Conservation (phyloP, 2,329 filamentous ascomycete genomes). For the Arthrobotrys sinensis region DNA sequence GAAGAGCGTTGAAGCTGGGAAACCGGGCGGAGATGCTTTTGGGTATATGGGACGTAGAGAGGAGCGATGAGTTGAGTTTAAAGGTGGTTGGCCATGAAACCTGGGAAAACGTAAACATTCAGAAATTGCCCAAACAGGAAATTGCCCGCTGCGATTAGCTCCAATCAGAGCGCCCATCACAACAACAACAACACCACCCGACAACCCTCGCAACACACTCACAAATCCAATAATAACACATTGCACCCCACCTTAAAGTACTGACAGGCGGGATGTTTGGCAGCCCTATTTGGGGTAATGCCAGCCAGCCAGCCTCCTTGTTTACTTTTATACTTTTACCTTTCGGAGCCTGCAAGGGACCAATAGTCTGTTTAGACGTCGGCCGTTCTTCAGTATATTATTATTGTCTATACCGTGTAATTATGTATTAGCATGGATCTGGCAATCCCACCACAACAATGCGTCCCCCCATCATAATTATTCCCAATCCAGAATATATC, state of each 20-base stretch:
- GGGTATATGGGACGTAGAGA: slow-evolving; percentile 32
- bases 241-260: background rate
- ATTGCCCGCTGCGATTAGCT: slow-evolving; percentile 33
- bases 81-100: slow-evolving; percentile 61
- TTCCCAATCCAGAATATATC: background rate
- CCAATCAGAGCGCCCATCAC: slow-evolving; percentile 31
- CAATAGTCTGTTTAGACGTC: slow-evolving; percentile 13
- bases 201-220: slow-evolving; percentile 20
- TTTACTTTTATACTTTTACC: slow-evolving; percentile 1
- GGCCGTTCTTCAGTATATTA: too few species aligned
- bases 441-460: background rate
- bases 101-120: slow-evolving; percentile 60
- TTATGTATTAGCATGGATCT: background rate
- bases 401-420: too few species aligned
- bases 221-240: slow-evolving; percentile 3
- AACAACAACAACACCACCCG: slow-evolving; percentile 39
- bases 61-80: slow-evolving; percentile 61
- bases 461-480: background rate
- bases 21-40: slow-evolving; percentile 27
- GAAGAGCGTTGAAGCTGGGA: slow-evolving; percentile 29
- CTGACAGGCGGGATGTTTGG: background rate
- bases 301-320: slow-evolving; percentile 25
- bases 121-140: slow-evolving; percentile 59
- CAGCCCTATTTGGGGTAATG: background rate
- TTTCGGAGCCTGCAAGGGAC: slow-evolving; percentile 19